phyloP scores from a whole-genome alignment of 495 filamentous ascomycete species.

The Neurospora intermedia region DNA sequence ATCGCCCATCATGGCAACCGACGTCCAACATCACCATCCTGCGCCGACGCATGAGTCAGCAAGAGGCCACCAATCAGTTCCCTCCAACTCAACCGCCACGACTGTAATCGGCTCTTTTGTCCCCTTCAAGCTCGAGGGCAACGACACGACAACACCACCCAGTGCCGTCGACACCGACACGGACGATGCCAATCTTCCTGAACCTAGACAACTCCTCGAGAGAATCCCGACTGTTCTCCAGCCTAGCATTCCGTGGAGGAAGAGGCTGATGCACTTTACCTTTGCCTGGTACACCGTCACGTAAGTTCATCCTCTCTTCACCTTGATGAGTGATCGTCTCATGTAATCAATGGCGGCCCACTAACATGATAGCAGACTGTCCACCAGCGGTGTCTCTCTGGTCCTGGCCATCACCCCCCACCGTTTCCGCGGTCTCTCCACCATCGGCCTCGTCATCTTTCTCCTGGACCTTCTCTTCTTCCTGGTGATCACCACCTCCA shows the following conservation, averaged over 20 bases:
- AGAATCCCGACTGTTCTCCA: constrained; percentile 20
- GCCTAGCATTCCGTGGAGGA: constrained; percentile 19
- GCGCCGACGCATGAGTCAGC: not conserved
- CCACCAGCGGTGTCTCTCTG: constrained; percentile 53
- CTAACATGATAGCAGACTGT: constrained; percentile 34
- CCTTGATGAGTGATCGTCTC: not conserved
- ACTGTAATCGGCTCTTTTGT: not conserved
- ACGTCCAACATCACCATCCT: not conserved
- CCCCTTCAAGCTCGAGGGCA: not conserved
- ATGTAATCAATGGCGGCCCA: not conserved
- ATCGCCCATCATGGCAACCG: not conserved
- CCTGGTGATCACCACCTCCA: constrained; percentile 36
- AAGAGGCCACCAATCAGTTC: not conserved
- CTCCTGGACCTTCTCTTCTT: constrained; percentile 54
- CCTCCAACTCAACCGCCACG: not conserved
- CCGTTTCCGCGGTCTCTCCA: constrained; percentile 44
- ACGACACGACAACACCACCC: not conserved
- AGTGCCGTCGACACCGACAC: not conserved
- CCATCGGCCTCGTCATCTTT: constrained; percentile 51
- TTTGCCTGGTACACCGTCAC: constrained; percentile 63
- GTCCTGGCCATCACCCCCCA: constrained; percentile 48
- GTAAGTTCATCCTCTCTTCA: constrained; percentile 4
- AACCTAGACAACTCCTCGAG: constrained; percentile 6
- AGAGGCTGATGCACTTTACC: constrained; percentile 55
- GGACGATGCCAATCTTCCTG: not conserved